Conservation (phyloP, 495 filamentous ascomycete species). For the Lasiosphaeriaceae sp. region DNA sequence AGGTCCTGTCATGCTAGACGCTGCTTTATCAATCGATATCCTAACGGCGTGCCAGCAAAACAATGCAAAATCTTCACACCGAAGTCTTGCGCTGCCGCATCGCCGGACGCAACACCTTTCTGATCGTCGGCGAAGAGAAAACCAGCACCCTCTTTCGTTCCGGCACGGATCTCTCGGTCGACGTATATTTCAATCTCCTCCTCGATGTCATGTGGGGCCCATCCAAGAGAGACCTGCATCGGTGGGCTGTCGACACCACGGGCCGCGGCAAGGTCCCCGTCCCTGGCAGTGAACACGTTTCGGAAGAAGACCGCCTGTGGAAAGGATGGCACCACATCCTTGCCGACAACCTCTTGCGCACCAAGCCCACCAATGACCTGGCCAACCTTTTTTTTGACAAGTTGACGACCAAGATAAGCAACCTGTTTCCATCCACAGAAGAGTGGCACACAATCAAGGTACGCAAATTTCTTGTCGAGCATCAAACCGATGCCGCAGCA, state of each 20-base stretch:
- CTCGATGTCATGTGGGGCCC: constrained; percentile 1
- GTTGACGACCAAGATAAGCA: background rate
- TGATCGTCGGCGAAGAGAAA: constrained; percentile 1
- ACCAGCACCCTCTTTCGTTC: constrained; percentile 6
- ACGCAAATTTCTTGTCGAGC: background rate
- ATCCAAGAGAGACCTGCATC: background rate
- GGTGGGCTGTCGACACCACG: background rate
- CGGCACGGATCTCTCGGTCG: background rate
- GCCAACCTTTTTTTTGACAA: background rate
- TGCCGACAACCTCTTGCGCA: constrained; percentile 1
- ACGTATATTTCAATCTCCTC: background rate
- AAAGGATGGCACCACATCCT: background rate
- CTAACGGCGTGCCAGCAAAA: background rate
- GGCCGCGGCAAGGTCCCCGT: background rate
- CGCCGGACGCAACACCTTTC: background rate
- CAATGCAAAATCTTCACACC: constrained; percentile 4
- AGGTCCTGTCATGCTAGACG: background rate
- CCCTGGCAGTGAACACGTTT: constrained; percentile 3
- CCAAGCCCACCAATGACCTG: constrained; percentile 1
- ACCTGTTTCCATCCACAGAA: background rate
- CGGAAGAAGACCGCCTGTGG: constrained; percentile 1
- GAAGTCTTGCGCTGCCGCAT: constrained; percentile 5
- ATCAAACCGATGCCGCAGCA: background rate
- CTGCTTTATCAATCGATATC: background rate
- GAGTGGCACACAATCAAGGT: background rate